A percentile compares a stretch with the other conserved stretches of the same genome.
Conservation (phyloP, 2,329 filamentous ascomycete genomes). For the Trichoderma sp. region DNA sequence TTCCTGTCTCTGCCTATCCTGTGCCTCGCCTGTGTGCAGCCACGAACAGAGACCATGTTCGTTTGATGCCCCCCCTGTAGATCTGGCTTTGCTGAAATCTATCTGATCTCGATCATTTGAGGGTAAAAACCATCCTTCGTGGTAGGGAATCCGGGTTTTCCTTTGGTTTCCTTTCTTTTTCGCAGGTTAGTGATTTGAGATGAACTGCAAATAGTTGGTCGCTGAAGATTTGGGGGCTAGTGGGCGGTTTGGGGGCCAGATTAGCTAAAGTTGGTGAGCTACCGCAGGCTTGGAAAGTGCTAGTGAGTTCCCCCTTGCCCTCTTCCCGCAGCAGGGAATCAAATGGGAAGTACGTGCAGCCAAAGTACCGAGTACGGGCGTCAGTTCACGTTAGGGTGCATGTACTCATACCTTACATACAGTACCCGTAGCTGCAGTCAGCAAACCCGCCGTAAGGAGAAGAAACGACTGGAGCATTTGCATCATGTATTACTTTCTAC, state of each 20-base stretch:
- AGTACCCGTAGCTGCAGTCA: background rate
- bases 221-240: conserved; percentile 15
- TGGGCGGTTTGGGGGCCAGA: conserved; percentile 11
- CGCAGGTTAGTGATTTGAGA: background rate
- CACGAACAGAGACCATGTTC: background rate
- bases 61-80: background rate
- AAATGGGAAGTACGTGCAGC: background rate
- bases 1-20: background rate
- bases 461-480: background rate
- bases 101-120: conserved; percentile 7
- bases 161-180: background rate
- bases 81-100: background rate
- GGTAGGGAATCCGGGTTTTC: background rate
- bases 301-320: background rate
- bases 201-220: background rate
- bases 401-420: background rate
- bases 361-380: background rate
- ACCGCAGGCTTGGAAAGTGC: background rate
- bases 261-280: background rate
- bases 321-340: background rate
- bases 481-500: background rate
- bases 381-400: background rate
- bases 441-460: background rate
- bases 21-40: too few species aligned
- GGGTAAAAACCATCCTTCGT: background rate